Conservation (phyloP, 768 basidiomycete species). For the Mycena amicta region DNA sequence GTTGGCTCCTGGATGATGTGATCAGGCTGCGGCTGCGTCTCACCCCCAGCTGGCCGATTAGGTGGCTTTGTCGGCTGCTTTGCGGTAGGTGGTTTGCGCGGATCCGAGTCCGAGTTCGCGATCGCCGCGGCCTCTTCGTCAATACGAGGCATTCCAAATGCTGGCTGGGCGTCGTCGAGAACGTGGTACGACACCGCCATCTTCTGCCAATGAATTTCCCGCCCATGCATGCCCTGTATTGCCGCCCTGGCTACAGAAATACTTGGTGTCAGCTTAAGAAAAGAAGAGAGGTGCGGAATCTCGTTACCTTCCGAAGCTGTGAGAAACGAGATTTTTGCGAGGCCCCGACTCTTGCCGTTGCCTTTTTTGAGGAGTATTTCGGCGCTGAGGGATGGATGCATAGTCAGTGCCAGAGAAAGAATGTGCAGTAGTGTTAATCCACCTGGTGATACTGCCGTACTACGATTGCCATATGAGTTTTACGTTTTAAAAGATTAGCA, state of each 20-base stretch:
- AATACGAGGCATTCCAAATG: too few species aligned
- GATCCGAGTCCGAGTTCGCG: not conserved
- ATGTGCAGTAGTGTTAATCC: not conserved
- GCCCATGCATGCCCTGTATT: not conserved
- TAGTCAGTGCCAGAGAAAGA: too few species aligned
- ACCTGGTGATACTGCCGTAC: not conserved
- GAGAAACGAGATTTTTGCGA: not conserved
- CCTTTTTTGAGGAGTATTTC: not conserved
- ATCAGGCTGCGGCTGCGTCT: too few species aligned
- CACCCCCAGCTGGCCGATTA: too few species aligned
- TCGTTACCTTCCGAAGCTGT: not conserved
- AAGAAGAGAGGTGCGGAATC: too few species aligned
- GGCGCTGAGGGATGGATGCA: not conserved
- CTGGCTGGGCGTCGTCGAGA: not conserved
- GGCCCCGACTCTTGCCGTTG: not conserved
- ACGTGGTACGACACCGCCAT: not conserved
- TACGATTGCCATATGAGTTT: not conserved
- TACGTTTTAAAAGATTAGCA: not conserved
- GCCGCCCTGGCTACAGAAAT: not conserved
- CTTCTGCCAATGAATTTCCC: not conserved
- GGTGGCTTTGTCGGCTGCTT: too few species aligned
- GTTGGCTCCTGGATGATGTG: not conserved
- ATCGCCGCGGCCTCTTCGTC: not conserved
- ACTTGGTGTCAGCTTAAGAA: not conserved
- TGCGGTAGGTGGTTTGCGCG: too few species aligned